Evolutionary conservation across 352 stramenopile genomes (phyloP), one percentile per base, ranked within the genome.

Genomic region (Phytopythium delawarense): DNA sequence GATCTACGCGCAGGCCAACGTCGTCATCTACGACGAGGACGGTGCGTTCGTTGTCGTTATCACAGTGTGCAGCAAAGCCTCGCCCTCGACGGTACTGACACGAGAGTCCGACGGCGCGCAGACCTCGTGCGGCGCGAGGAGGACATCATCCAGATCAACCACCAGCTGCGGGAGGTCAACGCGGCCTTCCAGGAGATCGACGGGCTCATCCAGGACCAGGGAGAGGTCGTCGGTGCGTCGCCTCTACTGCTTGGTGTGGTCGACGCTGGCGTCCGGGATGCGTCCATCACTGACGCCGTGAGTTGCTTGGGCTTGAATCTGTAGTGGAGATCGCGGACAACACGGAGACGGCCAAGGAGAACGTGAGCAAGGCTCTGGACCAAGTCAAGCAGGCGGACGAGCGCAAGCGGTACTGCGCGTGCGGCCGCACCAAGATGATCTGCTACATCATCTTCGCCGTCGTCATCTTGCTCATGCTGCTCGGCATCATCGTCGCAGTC

Each of bases 101-200:
- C 35, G 6, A 7, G 35, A 40, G 9, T 13, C 4, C 16, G 35
- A 7, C 12, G 48, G 25, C 18, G 23, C 15, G 32, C 61, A 94
- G 86, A 95, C 59, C 28, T 95, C 37, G 79, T 83, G 34, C 74
- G 84, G 54, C 71, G 87, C 72, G 87, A 95, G 61, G 81, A 95
- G 30, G 87, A 95, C 50, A 95, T 95, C 51, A 76, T 95, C 61
- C 86, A 94, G 57, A 95, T 95, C 65, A 94, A 93, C 67, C 84
- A 94, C 59, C 85, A 95, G 59, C 68, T 95, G 32, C 76, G 83
- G 0, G 87, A 95, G 63, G 86, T 95, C 30, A 95, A 95, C 53
- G 84, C 87, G 8, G 84, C 87, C 13, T 95, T 92, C 67, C 69
- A 87, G 44, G 87, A 95, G 74, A 89, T 95, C 35, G 87, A 94